Percentiles rank a stretch among this genome's conserved stretches.
Evolutionary conservation across 2,329 filamentous ascomycete genomes (phyloP).

Genomic region (Hypoxylon sp.): DNA sequence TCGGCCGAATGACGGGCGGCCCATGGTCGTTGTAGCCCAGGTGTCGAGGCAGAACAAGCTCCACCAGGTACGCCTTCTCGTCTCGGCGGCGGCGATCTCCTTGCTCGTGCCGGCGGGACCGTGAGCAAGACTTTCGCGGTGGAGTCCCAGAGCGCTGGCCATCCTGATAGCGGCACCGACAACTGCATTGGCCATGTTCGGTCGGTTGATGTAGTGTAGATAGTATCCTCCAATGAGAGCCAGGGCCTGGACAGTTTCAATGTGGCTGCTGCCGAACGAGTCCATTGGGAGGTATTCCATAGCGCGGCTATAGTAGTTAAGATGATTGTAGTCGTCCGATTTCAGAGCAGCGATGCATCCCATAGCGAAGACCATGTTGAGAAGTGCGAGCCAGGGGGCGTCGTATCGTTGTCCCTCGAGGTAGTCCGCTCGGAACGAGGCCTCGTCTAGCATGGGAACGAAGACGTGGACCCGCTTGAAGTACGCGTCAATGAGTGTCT

Average conservation of each 20-base stretch:
- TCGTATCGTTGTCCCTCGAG: constrained; percentile 73
- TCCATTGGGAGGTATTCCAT: constrained; percentile 76
- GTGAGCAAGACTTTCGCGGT: constrained; percentile 69
- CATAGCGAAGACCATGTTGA: constrained; percentile 83
- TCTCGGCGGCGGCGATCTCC: constrained; percentile 68
- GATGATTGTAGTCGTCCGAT: constrained; percentile 73
- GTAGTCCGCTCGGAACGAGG: constrained; percentile 75
- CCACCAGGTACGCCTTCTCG: constrained; percentile 79
- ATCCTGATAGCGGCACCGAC: constrained; percentile 78
- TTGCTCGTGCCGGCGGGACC: constrained; percentile 53
- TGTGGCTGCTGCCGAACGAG: constrained; percentile 75
- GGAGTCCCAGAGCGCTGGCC: constrained; percentile 79
- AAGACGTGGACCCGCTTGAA: constrained; percentile 80
- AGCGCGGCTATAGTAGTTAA: constrained; percentile 76
- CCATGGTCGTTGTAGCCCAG: constrained; percentile 78
- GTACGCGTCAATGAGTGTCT: constrained; percentile 79
- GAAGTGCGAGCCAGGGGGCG: constrained; percentile 76
- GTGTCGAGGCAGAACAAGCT: constrained; percentile 79
- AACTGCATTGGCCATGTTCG: constrained; percentile 80
- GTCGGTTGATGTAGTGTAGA: constrained; percentile 81
- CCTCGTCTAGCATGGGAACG: constrained; percentile 79
- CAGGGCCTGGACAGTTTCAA: constrained; percentile 80
- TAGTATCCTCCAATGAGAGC: constrained; percentile 81
- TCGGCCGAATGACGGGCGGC: constrained; percentile 76
- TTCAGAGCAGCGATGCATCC: constrained; percentile 77